Conservation (phyloP, 257 asterid genomes). For the Solanum ossicruentum region DNA sequence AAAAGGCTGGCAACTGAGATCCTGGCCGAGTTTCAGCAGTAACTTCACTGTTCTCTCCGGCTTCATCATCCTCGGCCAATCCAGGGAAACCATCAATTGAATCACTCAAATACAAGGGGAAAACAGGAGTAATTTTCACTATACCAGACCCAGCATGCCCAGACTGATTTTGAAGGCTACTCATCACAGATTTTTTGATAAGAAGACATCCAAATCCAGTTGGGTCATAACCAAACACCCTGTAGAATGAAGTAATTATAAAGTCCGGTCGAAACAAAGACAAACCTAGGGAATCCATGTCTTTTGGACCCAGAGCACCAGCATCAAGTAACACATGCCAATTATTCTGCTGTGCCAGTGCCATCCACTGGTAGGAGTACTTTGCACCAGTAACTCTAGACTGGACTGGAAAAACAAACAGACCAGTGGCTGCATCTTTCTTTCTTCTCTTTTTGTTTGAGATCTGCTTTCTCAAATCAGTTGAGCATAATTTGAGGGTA, state of each 20-base stretch:
- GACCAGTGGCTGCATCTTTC: slow-evolving; percentile 87
- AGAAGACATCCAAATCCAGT: slow-evolving; percentile 98
- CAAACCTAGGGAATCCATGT: slow-evolving; percentile 97
- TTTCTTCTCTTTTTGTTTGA: slow-evolving; percentile 74
- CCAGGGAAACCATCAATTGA: slow-evolving; percentile 86
- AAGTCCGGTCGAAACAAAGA: slow-evolving; percentile 95
- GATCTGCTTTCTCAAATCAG: slow-evolving; percentile 88
- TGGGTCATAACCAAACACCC: slow-evolving; percentile 95
- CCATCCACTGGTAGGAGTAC: slow-evolving; percentile 99
- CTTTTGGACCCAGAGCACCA: slow-evolving; percentile 96
- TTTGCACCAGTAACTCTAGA: slow-evolving; percentile 95
- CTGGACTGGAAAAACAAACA: slow-evolving; percentile 94
- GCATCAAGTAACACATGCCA: slow-evolving; percentile 99
- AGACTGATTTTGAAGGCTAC: slow-evolving; percentile 78
- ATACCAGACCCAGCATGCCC: slow-evolving; percentile 96
- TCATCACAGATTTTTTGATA: slow-evolving; percentile 91
- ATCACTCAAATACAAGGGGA: slow-evolving; percentile 84
- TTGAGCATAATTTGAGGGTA: slow-evolving; percentile 83
- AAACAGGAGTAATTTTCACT: slow-evolving; percentile 82
- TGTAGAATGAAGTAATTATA: slow-evolving; percentile 85
- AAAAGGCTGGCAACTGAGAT: slow-evolving; percentile 91
- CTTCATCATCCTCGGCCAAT: slow-evolving; percentile 59
- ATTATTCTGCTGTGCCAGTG: slow-evolving; percentile 95
- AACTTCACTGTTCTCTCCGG: slow-evolving; percentile 39
- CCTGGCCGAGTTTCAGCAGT: slow-evolving; percentile 48